A percentile compares a stretch with the other conserved stretches of the same genome.
phyloP scores from a whole-genome alignment of 148 eudicot genomes.

The Gaultheria prostrata region DNA sequence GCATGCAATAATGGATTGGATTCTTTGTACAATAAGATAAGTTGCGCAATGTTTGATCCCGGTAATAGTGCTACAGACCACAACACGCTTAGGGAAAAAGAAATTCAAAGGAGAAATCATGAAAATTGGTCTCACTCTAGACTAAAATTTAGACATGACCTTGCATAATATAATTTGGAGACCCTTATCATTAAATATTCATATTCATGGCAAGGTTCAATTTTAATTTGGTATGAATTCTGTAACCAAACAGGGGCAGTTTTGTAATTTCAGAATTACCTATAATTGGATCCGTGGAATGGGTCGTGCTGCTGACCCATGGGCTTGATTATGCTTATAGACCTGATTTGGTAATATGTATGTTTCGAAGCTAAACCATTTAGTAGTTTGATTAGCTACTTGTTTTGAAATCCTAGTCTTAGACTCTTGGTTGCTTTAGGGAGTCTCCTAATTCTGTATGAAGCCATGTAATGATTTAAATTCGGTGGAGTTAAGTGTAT shows the following conservation, averaged over 20 bases:
- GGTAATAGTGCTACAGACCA: too few species aligned
- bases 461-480: too few species aligned
- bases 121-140: too few species aligned
- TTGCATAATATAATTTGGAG: too few species aligned
- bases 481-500: background rate
- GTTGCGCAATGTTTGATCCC: too few species aligned
- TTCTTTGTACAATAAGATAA: too few species aligned
- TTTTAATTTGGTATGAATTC: too few species aligned
- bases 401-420: background rate
- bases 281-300: background rate
- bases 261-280: background rate
- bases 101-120: too few species aligned
- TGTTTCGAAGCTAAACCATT: background rate
- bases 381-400: background rate
- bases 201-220: background rate
- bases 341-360: background rate
- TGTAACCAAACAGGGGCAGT: background rate
- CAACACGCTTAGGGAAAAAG: too few species aligned
- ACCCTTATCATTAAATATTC: background rate
- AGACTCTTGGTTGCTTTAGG: background rate
- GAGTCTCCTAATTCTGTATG: background rate
- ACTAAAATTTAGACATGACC: too few species aligned
- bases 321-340: background rate
- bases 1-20: too few species aligned
- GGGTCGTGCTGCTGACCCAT: background rate